phyloP scores from a whole-genome alignment of 495 filamentous ascomycete species.

The Penicillium turbatum region DNA sequence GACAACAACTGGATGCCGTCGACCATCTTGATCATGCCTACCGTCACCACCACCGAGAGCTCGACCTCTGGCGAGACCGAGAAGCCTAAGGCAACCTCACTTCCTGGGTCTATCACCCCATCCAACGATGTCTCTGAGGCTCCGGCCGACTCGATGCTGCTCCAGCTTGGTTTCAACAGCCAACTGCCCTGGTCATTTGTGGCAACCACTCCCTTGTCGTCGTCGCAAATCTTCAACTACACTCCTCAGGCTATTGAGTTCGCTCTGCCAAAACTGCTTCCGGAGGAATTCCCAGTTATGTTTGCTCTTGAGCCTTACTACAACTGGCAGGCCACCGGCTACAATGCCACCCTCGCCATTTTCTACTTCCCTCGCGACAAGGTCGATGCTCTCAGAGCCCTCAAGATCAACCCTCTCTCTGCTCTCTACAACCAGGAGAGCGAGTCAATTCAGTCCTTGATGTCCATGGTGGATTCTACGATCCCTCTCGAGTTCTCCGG shows the following conservation, averaged over 20 bases:
- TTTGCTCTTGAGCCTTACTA: constrained; percentile 73
- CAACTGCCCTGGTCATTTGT: constrained; percentile 81
- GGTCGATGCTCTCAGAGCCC: constrained; percentile 56
- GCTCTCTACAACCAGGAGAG: constrained; percentile 65
- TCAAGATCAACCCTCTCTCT: constrained; percentile 64
- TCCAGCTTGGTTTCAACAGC: constrained; percentile 82
- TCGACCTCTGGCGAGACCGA: constrained; percentile 37
- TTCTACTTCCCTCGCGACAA: constrained; percentile 66
- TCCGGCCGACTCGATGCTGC: constrained; percentile 61
- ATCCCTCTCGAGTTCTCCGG: constrained; percentile 70
- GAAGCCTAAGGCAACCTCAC: constrained; percentile 40
- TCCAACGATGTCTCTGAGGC: constrained; percentile 43
- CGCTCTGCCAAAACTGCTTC: constrained; percentile 50
- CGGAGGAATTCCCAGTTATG: constrained; percentile 53
- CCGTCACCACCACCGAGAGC: constrained; percentile 22
- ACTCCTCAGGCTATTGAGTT: constrained; percentile 71
- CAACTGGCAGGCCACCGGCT: constrained; percentile 63
- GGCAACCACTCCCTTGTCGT: constrained; percentile 59
- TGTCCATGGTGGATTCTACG: constrained; percentile 75
- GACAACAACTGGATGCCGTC: constrained; percentile 28
- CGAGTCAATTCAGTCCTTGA: constrained; percentile 58
- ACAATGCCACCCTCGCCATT: constrained; percentile 77
- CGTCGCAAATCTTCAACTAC: constrained; percentile 81
- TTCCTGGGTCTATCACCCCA: constrained; percentile 76
- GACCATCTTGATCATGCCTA: constrained; percentile 23